Base-by-base conservation (phyloP, 441 rosid genomes). In the Rhodomyrtus psidioides region DNA sequence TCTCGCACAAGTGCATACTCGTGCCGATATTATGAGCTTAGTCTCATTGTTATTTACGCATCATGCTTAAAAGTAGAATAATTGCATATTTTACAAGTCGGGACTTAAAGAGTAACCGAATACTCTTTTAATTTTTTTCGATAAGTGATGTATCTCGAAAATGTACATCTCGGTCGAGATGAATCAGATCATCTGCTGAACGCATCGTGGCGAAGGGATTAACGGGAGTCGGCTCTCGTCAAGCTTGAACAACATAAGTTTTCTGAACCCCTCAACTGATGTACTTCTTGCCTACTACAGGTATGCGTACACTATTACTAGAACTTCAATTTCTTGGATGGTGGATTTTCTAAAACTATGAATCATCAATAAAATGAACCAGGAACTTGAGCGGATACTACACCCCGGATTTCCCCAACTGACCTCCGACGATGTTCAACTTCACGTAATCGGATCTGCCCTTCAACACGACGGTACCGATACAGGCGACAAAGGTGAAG, bases 141-240 rank as follows among this genome's bases (percentile, higher is more conserved):
- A n/a, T n/a, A n/a, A n/a, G n/a, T n/a, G n/a, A n/a, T n/a, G n/a
- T n/a, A n/a, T n/a, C n/a, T n/a, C 27, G 6, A 85, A 86, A 2
- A 81, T 91, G n/a, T 51, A 90, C 39, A 83, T 74, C 88, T 39
- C 92, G 0, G n/a, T 91, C 9, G 88, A 91, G 28, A 53, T 90
- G 13, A 89, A 89, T 85, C 23, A 83, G 2, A 30, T 88, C 2
- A 86, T 91, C 8, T 90, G 92, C 51, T 70, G 2, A 84, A 86
- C 57, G 75, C 88, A 12, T 46, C 88, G 2, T 91, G n/a, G 94
- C 5, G 86, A 19, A 55, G 95, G 95, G 28, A 91, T 91, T 8
- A 65, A 86, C 19, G 86, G 85, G 14, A 26, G 60, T 14, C 88
- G 92, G 70, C 34, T 91, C 4, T 82, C 88, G 12, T 58, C 79